Evolutionary conservation across 441 rosid species (phyloP), one percentile per base, ranked within the genome.

Genomic region (Eruca vesicaria): DNA sequence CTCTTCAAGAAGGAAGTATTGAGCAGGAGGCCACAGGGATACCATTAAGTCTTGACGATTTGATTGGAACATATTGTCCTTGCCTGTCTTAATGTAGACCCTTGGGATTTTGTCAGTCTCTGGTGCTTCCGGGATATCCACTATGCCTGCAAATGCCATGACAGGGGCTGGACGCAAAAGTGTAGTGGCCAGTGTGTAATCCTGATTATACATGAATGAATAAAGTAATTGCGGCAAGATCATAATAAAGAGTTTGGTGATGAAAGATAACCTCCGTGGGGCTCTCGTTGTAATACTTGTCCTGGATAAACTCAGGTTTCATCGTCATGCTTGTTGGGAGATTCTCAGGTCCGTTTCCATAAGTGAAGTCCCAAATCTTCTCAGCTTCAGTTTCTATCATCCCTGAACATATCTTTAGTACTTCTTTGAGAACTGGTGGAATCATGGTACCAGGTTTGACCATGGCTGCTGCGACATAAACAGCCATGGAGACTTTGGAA

Each of bases 401-500:
- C 59, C 71, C 69, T 7, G 63, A 64, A 58, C 80, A 77, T 26
- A 77, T 41, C 60, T 69, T 67, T 38, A 74, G 38, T 10, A 79
- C 76, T 19, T 65, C 52, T 65, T 19, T 68, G 21, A 79, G 78
- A n/a, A 19, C 6, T 6, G 70, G 50, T 0, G 75, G 69, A 28
- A 70, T 20, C 21, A 26, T 0, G 9, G 48, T 45, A 35, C 90
- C 87, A 29, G 81, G 59, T 80, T 78, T 78, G 48, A 87, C 79
- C 91, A 85, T 87, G 21, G 76, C 83, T 58, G 89, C 89, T 16
- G 84, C 84, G 5, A 84, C 70, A 23, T 83, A 85, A 43, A 89
- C 79, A 0, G 89, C 87, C 83, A 76, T 76, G 5, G 73, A 80
- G 71, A 85, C 80, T 66, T 81, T 83, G 38, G 75, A 66, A 20